Percentiles rank a stretch among this genome's conserved stretches.
These are phyloP conservation scores for Pseudoscleropodium purum DNA, from an alignment of 225 moss, liverwort and hornwort species.

Conservation along the genomic window DNA sequence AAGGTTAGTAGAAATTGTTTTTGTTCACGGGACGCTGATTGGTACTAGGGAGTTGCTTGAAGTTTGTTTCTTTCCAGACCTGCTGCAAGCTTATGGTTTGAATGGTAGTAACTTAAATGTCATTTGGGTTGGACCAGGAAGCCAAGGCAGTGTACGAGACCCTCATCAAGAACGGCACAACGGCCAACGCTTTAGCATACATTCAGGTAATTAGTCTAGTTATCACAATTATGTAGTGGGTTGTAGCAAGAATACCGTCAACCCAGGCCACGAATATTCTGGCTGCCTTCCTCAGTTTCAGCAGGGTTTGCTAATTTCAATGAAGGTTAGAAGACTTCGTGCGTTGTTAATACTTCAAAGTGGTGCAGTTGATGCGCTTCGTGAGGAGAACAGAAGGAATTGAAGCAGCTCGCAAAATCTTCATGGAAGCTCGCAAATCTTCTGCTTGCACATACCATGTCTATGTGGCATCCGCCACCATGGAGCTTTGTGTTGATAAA, in stretches of 20 bases:
- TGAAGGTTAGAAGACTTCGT: neutral
- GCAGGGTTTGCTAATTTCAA: neutral
- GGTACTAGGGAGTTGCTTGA: neutral
- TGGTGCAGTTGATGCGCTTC: slow-evolving; percentile 89
- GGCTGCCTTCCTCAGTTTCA: neutral
- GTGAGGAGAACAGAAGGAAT: slow-evolving; percentile 91
- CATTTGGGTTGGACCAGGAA: slow-evolving; percentile 40
- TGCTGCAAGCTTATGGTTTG: neutral
- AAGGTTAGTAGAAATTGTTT: slow-evolving; percentile 41
- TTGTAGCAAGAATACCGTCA: neutral
- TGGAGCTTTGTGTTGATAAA: slow-evolving; percentile 98
- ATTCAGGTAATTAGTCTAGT: slow-evolving; percentile 62
- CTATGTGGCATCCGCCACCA: slow-evolving; percentile 93
- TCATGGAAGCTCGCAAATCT: slow-evolving; percentile 92
- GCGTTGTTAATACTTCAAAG: neutral
- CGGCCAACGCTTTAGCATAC: slow-evolving; percentile 74
- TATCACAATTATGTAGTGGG: neutral
- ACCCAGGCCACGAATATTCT: neutral
- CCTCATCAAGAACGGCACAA: slow-evolving; percentile 60
- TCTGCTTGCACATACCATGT: slow-evolving; percentile 96
- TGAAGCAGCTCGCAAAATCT: slow-evolving; percentile 92
- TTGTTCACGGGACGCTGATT: neutral
- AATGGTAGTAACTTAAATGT: neutral
- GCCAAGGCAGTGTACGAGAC: slow-evolving; percentile 78
- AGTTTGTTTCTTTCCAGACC: neutral